These are phyloP conservation scores for Xylariaceae sp. DNA, from an alignment of 2,329 filamentous ascomycete genomes.

Conservation along the genomic window DNA sequence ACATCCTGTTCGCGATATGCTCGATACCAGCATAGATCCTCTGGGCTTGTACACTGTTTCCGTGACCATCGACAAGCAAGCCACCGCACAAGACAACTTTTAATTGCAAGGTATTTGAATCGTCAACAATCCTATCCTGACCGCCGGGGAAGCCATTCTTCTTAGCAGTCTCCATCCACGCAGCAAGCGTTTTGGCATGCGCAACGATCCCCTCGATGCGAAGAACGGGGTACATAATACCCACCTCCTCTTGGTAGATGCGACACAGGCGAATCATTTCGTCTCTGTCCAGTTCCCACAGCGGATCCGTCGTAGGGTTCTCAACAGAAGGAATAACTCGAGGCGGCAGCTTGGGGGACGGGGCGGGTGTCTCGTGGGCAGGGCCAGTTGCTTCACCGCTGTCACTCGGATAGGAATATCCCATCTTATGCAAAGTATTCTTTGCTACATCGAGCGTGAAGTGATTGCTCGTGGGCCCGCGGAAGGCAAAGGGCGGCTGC, in stretches of 20 bases:
- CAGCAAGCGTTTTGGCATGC: constrained; percentile 65
- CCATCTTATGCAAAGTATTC: constrained; percentile 83
- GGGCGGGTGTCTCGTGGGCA: constrained; percentile 33
- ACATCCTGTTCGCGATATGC: constrained; percentile 61
- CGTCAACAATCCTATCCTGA: constrained; percentile 40
- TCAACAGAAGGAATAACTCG: constrained; percentile 37
- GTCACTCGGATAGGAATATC: constrained; percentile 65
- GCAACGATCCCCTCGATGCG: constrained; percentile 66
- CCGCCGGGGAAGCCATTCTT: constrained; percentile 33
- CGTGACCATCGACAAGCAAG: constrained; percentile 71
- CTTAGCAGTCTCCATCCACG: constrained; percentile 61
- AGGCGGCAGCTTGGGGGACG: constrained; percentile 34
- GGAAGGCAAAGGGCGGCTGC: constrained; percentile 69
- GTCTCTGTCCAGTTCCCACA: constrained; percentile 72
- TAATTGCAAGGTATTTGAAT: constrained; percentile 61
- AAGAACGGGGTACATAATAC: constrained; percentile 85
- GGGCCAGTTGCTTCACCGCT: constrained; percentile 56
- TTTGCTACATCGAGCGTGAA: constrained; percentile 86
- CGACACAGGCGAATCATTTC: constrained; percentile 76
- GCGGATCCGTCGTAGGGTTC: constrained; percentile 56
- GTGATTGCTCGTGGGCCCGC: constrained; percentile 78
- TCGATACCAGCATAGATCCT: constrained; percentile 74
- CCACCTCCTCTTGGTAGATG: constrained; percentile 84
- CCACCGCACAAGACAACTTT: constrained; percentile 82
- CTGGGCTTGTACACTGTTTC: constrained; percentile 69